These are phyloP conservation scores for Colletotrichum sp. DNA, from an alignment of 2,329 filamentous ascomycete genomes.

Conservation along the genomic window DNA sequence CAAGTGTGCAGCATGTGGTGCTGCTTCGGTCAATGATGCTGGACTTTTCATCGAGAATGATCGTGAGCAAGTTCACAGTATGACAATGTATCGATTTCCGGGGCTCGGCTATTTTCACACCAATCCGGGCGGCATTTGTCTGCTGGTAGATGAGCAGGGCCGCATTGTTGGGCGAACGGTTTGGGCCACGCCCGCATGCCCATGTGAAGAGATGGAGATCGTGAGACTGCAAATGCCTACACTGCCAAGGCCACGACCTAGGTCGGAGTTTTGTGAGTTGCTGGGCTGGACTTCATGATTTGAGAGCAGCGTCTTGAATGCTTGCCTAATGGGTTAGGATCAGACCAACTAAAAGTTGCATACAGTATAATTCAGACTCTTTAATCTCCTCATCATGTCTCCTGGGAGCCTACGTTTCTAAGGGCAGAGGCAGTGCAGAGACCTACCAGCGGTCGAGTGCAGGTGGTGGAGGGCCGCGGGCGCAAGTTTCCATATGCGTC, in stretches of 20 bases:
- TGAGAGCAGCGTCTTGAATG: too few species aligned
- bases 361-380: not conserved
- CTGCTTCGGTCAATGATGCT: not conserved
- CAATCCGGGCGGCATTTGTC: not conserved
- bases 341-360: too few species aligned
- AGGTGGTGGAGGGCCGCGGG: too few species aligned
- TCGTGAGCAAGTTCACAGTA: not conserved
- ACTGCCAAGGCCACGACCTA: not conserved
- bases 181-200: not conserved
- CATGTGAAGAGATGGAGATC: not conserved
- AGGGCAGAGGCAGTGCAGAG: too few species aligned
- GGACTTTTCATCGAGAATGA: not conserved
- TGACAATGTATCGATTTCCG: not conserved
- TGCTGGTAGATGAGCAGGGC: not conserved
- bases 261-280: not conserved
- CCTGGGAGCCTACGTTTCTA: too few species aligned
- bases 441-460: too few species aligned
- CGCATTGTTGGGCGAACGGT: not conserved
- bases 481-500: too few species aligned
- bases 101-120: not conserved
- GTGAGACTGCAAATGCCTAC: not conserved
- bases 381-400: too few species aligned
- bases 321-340: too few species aligned
- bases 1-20: not conserved
- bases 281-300: not conserved